phyloP scores from a whole-genome alignment of 495 filamentous ascomycete species.

The Melanomma pulvis-pyrius region DNA sequence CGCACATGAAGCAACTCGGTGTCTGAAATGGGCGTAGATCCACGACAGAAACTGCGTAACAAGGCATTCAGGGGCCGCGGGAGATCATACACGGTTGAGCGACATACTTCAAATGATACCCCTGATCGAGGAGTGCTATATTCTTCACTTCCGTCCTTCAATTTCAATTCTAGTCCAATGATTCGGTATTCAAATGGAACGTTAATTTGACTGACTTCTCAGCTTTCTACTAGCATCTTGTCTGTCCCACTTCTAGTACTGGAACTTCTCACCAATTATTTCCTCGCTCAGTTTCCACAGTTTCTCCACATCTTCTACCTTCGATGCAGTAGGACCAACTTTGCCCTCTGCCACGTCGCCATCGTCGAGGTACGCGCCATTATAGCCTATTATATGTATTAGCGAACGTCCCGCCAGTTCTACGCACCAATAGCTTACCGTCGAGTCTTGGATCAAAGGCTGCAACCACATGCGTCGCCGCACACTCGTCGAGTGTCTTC shows the following conservation, averaged over 20 bases:
- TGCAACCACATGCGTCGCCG: conserved; percentile 31
- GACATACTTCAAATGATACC: too few species aligned
- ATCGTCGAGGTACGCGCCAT: conserved; percentile 26
- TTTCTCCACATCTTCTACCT: conserved; percentile 21
- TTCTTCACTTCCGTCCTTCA: too few species aligned
- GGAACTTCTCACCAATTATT: conserved; percentile 22
- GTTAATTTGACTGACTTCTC: too few species aligned
- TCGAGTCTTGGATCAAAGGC: conserved; percentile 32
- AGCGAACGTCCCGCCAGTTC: background rate
- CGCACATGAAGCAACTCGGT: conserved; percentile 77
- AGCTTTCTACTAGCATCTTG: too few species aligned
- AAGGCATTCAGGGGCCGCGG: background rate
- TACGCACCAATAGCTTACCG: background rate
- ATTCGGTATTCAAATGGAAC: too few species aligned
- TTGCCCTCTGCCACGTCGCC: conserved; percentile 5
- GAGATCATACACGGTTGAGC: too few species aligned
- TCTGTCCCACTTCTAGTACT: conserved; percentile 8
- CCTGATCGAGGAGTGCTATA: too few species aligned
- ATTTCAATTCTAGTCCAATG: too few species aligned
- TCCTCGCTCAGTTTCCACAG: conserved; percentile 33
- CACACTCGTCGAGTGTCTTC: conserved; percentile 28
- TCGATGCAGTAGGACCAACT: conserved; percentile 5
- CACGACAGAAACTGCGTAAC: background rate
- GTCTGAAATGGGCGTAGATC: conserved; percentile 48
- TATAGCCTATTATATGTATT: background rate